A percentile compares a stretch with the other conserved stretches of the same genome.
phyloP scores from a whole-genome alignment of 1,284 basidiomycete genomes.

The Termitomyces sp. region DNA sequence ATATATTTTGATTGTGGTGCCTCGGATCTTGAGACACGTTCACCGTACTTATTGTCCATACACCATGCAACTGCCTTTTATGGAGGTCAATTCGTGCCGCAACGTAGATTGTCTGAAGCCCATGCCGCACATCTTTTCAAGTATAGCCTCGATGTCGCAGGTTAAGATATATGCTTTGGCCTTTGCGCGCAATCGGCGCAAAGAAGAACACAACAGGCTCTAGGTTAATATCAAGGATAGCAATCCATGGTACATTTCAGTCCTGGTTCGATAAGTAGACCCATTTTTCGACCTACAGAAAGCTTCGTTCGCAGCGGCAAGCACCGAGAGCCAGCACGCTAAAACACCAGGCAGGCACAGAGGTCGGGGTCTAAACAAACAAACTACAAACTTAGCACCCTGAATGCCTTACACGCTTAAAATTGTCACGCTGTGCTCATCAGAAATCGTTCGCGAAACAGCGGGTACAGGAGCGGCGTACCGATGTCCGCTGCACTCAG shows the following conservation, averaged over 20 bases:
- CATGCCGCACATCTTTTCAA: not conserved
- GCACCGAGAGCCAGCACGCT: not conserved
- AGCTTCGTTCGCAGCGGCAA: constrained; percentile 1
- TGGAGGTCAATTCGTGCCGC: not conserved
- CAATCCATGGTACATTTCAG: not conserved
- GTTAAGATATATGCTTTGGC: too few relatives aligned
- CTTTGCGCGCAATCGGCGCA: constrained; percentile 2
- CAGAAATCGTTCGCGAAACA: constrained; percentile 7
- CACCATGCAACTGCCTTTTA: not conserved
- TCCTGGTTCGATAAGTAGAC: not conserved
- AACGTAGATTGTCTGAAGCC: not conserved
- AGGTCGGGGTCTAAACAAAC: not conserved
- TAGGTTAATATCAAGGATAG: not conserved
- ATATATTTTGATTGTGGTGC: not conserved
- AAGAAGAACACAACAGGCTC: constrained; percentile 1
- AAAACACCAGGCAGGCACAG: constrained; percentile 1
- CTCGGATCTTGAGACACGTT: not conserved
- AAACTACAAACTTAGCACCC: not conserved
- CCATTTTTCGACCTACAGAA: not conserved
- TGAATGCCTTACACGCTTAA: not conserved
- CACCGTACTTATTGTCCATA: not conserved
- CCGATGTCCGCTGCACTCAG: constrained; percentile 1
- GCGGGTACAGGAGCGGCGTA: constrained; percentile 4
- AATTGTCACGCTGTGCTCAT: constrained; percentile 1
- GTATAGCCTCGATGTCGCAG: too few relatives aligned